Base-by-base conservation (phyloP, 2,329 filamentous ascomycete genomes). In the Mycogone perniciosa region DNA sequence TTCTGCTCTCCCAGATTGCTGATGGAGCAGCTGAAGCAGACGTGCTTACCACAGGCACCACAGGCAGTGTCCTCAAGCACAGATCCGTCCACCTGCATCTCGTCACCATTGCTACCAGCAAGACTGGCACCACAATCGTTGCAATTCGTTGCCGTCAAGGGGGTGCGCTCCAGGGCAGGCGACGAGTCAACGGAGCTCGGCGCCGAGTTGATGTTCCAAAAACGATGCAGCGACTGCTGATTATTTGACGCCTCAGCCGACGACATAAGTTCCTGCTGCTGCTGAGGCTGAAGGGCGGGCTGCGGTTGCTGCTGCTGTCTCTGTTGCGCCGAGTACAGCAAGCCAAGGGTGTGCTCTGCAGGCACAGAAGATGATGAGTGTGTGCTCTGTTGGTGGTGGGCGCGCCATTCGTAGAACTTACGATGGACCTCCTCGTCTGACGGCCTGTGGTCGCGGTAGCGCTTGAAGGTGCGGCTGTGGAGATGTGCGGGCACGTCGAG, bases 1-100 rank as follows among this genome's bases (percentile, higher is more conserved):
- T 76, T 69, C 57, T 77, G 68, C 54, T 77, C 73, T 3, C 78
- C 78, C 0, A 84, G 65, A 54, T 80, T 79, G 54, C 76, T 80
- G 38, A 83, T 71, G 0, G 79, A 81, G 60, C 81, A 84, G 49
- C 76, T 73, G 50, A 76, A 78, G 64, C 80, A 84, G 10, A 84
- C 77, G 8, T 72, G 67, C 60, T 78, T 82, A 5, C 73, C 70
- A 51, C 80, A 84, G 0, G 66, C 70, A 7, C 68, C 69, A 48
- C 80, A 83, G 1, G 65, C 62, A 30, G 65, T 63, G 33, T 63
- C 64, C 7, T 58, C 61, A 3, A 50, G 56, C 1, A 54, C 58
- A 1, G 45, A 34, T 7, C 55, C 60, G 6, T 76, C 72, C 3
- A 74, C 48, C 2, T 74, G 70, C 66, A 76, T 72, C 13, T 56